phyloP scores from a whole-genome alignment of 768 basidiomycete species.

The Russula emetica region DNA sequence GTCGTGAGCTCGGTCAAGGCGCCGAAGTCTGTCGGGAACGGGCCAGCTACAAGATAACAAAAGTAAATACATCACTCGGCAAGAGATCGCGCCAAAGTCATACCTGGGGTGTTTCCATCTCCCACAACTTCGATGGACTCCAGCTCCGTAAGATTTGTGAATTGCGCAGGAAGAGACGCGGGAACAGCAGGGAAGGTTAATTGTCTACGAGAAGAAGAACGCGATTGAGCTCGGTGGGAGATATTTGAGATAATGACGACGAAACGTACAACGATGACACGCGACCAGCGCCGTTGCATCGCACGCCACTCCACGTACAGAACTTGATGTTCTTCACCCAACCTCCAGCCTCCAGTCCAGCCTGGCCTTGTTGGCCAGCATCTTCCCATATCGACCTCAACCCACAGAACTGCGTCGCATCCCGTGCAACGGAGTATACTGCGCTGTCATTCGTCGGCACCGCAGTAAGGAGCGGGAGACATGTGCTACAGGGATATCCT shows the following conservation, averaged over 20 bases:
- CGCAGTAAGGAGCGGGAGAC: slow-evolving; percentile 40
- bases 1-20: slow-evolving; percentile 38
- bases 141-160: slow-evolving; percentile 40
- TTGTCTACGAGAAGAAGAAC: slow-evolving; percentile 30
- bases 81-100: slow-evolving; percentile 13
- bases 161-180: slow-evolving; percentile 40
- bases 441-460: slow-evolving; percentile 35
- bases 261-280: slow-evolving; percentile 43
- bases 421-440: slow-evolving; percentile 35
- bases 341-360: slow-evolving; percentile 39
- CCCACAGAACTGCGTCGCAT: slow-evolving; percentile 47
- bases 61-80: slow-evolving; percentile 2
- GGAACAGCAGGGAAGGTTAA: slow-evolving; percentile 48
- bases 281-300: slow-evolving; percentile 40
- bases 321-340: slow-evolving; percentile 46
- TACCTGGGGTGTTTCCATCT: slow-evolving; percentile 42
- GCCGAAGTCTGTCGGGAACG: slow-evolving; percentile 39
- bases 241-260: neutral
- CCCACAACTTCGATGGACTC: slow-evolving; percentile 41
- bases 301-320: slow-evolving; percentile 47
- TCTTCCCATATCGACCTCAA: slow-evolving; percentile 43
- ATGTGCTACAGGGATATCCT: slow-evolving; percentile 46
- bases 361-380: slow-evolving; percentile 38
- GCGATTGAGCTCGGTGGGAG: neutral
- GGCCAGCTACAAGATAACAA: slow-evolving; percentile 36